Base-by-base conservation (phyloP, 352 stramenopile species). In the Phytopythium helicoides region DNA sequence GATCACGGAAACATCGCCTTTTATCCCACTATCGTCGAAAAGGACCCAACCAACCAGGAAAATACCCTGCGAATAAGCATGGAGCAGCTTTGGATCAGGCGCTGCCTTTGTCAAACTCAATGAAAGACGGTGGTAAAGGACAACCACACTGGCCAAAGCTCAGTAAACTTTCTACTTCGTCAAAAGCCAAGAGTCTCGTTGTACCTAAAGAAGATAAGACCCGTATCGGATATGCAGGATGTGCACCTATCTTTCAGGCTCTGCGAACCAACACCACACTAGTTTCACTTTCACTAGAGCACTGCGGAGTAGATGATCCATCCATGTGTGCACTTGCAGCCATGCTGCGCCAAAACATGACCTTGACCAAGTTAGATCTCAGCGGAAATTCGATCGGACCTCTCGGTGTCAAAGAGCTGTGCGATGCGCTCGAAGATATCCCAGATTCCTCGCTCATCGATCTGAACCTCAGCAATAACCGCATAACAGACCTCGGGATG, bases 381-480 rank as follows among this genome's bases (percentile, higher is more conserved):
- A 53, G 51, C 14, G 54, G 58, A 34, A 93, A 92, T 39, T 49
- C 19, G 3, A 80, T 94, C 51, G 68, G 76, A 1, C 56, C 76
- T 15, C 38, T 56, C 14, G 82, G 82, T 1, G 63, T 83, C 21
- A 57, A 68, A 8, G 67, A 74, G 10, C 66, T 92, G 1, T 69
- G 70, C 4, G 69, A 85, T 28, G 77, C 77, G 8, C 56, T 92
- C 2, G 72, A 84, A 36, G 73, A 89, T 25, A 74, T 65, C 23
- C 66, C 77, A 0, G 82, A 92, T 39, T 86, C 76, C 6, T 73
- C 74, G 36, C 49, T 92, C 12, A 48, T 90, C 15, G 55, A 71
- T 18, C 54, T 90, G 15, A 59, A 92, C 55, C 55, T 92, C 25
- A 73, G 75, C 47, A 55, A 64, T 11, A 92, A 92, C 40, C 40